Conservation (phyloP, 345 rosid species). For the Chamaenerion angustifolium region DNA sequence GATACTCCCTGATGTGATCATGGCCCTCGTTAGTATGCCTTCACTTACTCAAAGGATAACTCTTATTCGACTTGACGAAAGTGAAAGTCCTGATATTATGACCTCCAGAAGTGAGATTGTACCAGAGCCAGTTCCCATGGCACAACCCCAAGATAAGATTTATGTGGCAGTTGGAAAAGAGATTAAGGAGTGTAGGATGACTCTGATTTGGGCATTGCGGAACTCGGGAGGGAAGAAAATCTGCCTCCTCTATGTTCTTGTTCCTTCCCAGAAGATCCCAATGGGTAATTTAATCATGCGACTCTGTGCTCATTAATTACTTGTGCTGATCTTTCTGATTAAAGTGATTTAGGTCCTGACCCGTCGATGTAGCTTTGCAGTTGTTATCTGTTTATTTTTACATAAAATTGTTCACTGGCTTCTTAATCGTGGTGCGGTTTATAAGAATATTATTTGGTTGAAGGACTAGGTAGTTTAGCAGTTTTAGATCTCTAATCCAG, state of each 20-base stretch:
- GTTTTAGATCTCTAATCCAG: too few species aligned
- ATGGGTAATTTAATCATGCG: slow-evolving; percentile 27
- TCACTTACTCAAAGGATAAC: background rate
- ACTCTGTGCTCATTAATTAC: too few species aligned
- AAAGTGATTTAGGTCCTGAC: too few species aligned
- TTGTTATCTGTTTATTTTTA: too few species aligned
- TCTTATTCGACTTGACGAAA: slow-evolving; percentile 18
- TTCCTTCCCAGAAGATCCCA: slow-evolving; percentile 54
- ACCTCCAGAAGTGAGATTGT: slow-evolving; percentile 20
- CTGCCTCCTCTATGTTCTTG: slow-evolving; percentile 60
- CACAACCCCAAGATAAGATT: slow-evolving; percentile 48
- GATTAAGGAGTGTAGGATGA: slow-evolving; percentile 32
- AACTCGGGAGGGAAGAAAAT: slow-evolving; percentile 42
- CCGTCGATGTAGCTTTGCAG: too few species aligned
- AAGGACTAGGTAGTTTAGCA: too few species aligned
- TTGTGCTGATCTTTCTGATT: too few species aligned
- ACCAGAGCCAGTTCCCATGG: slow-evolving; percentile 25
- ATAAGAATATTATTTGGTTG: too few species aligned
- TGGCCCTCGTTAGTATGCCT: slow-evolving; percentile 5
- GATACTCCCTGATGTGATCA: background rate
- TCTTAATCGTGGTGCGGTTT: too few species aligned
- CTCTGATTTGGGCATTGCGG: slow-evolving; percentile 52
- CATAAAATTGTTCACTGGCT: too few species aligned
- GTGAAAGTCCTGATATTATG: slow-evolving; percentile 19
- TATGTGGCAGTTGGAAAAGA: slow-evolving; percentile 57